phyloP scores from a whole-genome alignment of 1,139 yeast species.

The Wickerhamomyces sp. region DNA sequence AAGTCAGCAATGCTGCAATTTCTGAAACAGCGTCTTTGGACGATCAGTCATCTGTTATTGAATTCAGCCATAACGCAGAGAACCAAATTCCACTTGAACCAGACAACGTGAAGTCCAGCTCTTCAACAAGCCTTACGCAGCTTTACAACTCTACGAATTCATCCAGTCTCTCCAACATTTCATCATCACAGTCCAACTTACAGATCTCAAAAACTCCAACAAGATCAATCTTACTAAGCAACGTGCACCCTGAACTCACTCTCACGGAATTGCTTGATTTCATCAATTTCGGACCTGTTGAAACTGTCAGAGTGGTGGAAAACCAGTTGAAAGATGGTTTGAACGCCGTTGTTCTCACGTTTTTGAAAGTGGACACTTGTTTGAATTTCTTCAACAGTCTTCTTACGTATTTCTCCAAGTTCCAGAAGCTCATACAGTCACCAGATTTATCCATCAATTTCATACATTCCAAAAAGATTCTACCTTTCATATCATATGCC shows the following conservation, averaged over 20 bases:
- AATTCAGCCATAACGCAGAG: not conserved
- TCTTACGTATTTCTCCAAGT: constrained; percentile 39
- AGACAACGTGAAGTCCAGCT: constrained; percentile 6
- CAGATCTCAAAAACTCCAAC: constrained; percentile 24
- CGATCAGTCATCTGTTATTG: constrained; percentile 13
- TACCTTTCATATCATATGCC: constrained; percentile 59
- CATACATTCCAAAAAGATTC: constrained; percentile 58
- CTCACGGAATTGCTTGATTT: constrained; percentile 21
- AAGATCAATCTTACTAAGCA: constrained; percentile 20
- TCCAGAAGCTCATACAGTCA: constrained; percentile 36
- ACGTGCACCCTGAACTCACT: constrained; percentile 17
- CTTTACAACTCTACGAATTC: constrained; percentile 5
- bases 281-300: constrained; percentile 36
- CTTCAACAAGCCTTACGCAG: constrained; percentile 8
- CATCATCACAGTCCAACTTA: constrained; percentile 11
- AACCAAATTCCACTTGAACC: not conserved
- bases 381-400: constrained; percentile 40
- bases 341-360: constrained; percentile 30
- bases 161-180: constrained; percentile 3
- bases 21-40: constrained; percentile 10
- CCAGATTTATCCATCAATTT: constrained; percentile 53
- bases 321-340: constrained; percentile 17
- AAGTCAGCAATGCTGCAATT: not conserved
- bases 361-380: constrained; percentile 38
- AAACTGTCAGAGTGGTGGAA: constrained; percentile 30